Percentiles rank a stretch among this genome's conserved stretches.
Conservation (phyloP, 345 rosid genomes). For the Aethionema arabicum region DNA sequence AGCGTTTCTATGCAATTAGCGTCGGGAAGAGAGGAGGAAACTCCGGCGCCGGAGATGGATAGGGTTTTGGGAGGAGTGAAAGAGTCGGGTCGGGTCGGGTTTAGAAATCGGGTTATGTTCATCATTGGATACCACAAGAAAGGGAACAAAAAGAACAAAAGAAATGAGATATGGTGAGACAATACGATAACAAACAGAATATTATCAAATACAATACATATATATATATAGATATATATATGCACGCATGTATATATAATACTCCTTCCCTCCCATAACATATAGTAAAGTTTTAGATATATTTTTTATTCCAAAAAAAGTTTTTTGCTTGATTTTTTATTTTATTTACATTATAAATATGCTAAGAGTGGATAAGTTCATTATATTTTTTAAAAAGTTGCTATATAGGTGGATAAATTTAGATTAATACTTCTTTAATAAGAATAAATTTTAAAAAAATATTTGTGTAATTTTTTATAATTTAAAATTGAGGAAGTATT, state of each 20-base stretch:
- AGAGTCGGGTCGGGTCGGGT: not conserved
- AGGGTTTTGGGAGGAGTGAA: constrained; percentile 45
- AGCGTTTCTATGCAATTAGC: constrained; percentile 90
- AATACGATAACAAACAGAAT: constrained; percentile 8
- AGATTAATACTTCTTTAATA: too few species aligned
- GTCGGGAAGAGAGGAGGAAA: constrained; percentile 48
- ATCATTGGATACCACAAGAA: constrained; percentile 27
- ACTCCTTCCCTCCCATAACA: too few species aligned
- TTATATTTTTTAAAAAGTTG: too few species aligned
- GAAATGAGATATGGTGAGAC: not conserved
- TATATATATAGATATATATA: too few species aligned
- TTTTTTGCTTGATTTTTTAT: too few species aligned
- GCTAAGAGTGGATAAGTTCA: too few species aligned
- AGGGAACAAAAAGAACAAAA: constrained; percentile 22
- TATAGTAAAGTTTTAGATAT: not conserved
- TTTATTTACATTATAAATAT: too few species aligned
- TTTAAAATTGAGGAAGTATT: too few species aligned
- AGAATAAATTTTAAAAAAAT: too few species aligned
- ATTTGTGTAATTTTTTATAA: too few species aligned
- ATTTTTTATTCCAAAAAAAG: not conserved
- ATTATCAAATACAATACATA: constrained; percentile 5
- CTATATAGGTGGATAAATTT: too few species aligned
- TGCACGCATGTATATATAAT: too few species aligned
- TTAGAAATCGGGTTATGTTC: constrained; percentile 62
- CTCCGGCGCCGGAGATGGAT: constrained; percentile 13